These are phyloP conservation scores for Pythium aristosporum DNA, from an alignment of 352 stramenopile species.

Conservation along the genomic window DNA sequence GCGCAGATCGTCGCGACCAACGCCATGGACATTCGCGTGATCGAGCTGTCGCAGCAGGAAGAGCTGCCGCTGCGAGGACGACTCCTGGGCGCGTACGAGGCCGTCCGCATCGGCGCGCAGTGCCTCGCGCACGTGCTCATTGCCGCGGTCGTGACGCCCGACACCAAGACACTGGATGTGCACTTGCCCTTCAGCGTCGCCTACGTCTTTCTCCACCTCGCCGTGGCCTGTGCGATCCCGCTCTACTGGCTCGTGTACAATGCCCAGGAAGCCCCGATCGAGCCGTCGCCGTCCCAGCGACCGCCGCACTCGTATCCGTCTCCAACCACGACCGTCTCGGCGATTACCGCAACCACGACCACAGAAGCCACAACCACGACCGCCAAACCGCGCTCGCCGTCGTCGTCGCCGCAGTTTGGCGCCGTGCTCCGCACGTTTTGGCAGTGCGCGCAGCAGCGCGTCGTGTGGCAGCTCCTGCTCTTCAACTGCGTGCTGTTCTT, in stretches of 20 bases:
- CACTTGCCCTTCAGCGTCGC: constrained; percentile 19
- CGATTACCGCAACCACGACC: background rate
- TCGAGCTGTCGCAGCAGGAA: constrained; percentile 50
- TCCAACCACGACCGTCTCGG: too few relatives aligned
- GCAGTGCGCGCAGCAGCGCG: constrained; percentile 35
- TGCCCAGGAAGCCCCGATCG: constrained; percentile 26
- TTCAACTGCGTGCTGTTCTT: constrained; percentile 47
- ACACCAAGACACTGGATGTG: constrained; percentile 14
- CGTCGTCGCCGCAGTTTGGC: constrained; percentile 7
- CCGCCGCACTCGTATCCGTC: background rate
- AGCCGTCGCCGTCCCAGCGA: background rate
- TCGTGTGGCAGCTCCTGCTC: constrained; percentile 47
- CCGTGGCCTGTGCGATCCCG: constrained; percentile 27
- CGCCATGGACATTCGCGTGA: constrained; percentile 37
- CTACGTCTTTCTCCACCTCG: constrained; percentile 34
- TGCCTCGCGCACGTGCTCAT: constrained; percentile 28
- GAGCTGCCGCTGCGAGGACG: constrained; percentile 30
- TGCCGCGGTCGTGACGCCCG: constrained; percentile 9
- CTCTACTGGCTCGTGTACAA: constrained; percentile 34
- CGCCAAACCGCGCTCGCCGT: background rate
- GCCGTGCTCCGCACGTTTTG: constrained; percentile 26
- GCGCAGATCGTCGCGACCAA: constrained; percentile 34
- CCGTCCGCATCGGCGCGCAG: constrained; percentile 31
- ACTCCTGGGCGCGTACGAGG: constrained; percentile 37
- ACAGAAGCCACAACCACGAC: background rate